Evolutionary conservation across 1,139 yeast genomes (phyloP).

Genomic region (Yarrowia galli): DNA sequence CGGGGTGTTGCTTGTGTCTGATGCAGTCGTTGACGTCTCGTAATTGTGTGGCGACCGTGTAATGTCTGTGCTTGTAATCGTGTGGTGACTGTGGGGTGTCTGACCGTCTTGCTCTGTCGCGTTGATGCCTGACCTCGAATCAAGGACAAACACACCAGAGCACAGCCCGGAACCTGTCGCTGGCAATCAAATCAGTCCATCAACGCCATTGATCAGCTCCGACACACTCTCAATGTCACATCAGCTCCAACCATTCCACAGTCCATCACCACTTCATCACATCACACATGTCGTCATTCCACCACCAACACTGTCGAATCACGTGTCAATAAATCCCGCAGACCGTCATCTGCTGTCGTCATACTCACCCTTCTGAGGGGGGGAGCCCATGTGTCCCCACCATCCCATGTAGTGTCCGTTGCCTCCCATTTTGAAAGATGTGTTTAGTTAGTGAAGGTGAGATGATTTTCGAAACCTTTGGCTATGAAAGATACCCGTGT

Average conservation of each 20-base stretch:
- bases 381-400: conserved; percentile 75
- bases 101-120: neutral
- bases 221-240: neutral
- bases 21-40: no score
- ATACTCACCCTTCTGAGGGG: conserved; percentile 42
- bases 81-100: neutral
- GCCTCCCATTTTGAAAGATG: conserved; percentile 62
- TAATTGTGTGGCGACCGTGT: no score
- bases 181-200: no score
- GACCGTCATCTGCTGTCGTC: neutral
- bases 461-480: conserved; percentile 39
- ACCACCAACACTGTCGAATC: no score
- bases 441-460: conserved; percentile 35
- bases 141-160: neutral
- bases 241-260: neutral
- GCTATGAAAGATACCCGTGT: conserved; percentile 28
- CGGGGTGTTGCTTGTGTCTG: no score
- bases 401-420: conserved; percentile 91
- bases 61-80: no score
- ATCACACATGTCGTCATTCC: no score
- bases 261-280: neutral
- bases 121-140: neutral
- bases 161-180: no score
- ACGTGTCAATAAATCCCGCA: no score
- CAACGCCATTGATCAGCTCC: neutral